A percentile compares a stretch with the other conserved stretches of the same genome.
These are phyloP conservation scores for Phaseolus coccineus DNA, from an alignment of 331 rosid genomes.

Conservation along the genomic window DNA sequence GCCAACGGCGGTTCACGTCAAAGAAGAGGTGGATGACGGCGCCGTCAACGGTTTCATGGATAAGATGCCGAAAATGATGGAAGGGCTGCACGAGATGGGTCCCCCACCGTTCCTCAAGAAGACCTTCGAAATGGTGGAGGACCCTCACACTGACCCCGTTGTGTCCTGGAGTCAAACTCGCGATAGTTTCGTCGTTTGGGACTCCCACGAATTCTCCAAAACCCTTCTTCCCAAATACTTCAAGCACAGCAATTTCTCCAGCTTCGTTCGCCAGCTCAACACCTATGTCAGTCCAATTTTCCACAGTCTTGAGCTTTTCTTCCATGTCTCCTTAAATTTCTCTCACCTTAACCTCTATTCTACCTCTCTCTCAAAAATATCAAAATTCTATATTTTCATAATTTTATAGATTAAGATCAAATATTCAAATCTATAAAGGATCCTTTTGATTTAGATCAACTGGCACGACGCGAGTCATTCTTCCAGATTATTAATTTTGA, in stretches of 20 bases:
- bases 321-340: not conserved
- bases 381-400: not conserved
- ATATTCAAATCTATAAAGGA: too few relatives aligned
- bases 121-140: conserved; percentile 83
- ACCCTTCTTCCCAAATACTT: conserved; percentile 78
- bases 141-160: conserved; percentile 68
- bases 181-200: conserved; percentile 86
- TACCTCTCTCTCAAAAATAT: not conserved
- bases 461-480: too few relatives aligned
- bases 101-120: conserved; percentile 86
- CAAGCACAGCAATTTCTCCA: conserved; percentile 87
- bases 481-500: too few relatives aligned
- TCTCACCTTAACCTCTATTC: not conserved
- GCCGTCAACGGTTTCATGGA: conserved; percentile 39
- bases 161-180: conserved; percentile 56
- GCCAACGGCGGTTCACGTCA: conserved; percentile 14
- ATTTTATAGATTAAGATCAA: not conserved
- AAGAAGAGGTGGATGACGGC: conserved; percentile 41
- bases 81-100: conserved; percentile 66
- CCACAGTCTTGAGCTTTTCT: not conserved
- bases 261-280: conserved; percentile 96
- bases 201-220: conserved; percentile 74
- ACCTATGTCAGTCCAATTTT: conserved; percentile 67
- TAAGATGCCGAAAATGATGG: conserved; percentile 54
- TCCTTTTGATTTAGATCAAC: too few relatives aligned